Conservation (phyloP, 2,329 filamentous ascomycete species). For the Fusarium sp. region DNA sequence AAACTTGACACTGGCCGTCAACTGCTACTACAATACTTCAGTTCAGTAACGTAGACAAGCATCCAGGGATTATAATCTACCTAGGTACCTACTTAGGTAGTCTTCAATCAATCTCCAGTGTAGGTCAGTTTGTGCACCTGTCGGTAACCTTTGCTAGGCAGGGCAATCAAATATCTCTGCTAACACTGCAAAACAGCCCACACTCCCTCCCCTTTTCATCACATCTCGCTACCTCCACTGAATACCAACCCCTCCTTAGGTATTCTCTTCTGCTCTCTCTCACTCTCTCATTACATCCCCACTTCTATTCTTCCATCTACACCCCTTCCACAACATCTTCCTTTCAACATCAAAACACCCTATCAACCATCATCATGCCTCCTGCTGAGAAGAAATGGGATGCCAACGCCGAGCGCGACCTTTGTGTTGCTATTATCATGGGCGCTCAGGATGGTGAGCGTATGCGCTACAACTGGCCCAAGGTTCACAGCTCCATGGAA, state of each 20-base stretch:
- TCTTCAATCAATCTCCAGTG: neutral
- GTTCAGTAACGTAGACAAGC: neutral
- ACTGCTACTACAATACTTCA: neutral
- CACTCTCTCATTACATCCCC: neutral
- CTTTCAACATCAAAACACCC: neutral
- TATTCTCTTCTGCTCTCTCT: neutral
- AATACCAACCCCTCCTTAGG: too few species aligned
- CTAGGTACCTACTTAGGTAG: neutral
- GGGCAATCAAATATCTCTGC: neutral
- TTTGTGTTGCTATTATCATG: slow-evolving; percentile 52
- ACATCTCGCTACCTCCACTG: neutral
- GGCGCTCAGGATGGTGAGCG: slow-evolving; percentile 43
- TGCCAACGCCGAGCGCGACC: slow-evolving; percentile 51
- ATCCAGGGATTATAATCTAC: neutral
- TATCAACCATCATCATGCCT: slow-evolving; percentile 38
- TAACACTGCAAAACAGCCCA: neutral
- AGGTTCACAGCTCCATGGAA: slow-evolving; percentile 48
- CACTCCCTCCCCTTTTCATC: neutral
- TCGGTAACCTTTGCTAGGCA: neutral
- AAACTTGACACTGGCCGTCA: neutral
- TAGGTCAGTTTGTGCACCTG: neutral
- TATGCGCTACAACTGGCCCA: slow-evolving; percentile 50
- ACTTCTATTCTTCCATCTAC: slow-evolving; percentile 8
- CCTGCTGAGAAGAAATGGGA: slow-evolving; percentile 53
- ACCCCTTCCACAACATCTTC: neutral